A percentile compares a stretch with the other conserved stretches of the same genome.
Conservation (phyloP, 179 eudicot species). For the Silene coronaria region DNA sequence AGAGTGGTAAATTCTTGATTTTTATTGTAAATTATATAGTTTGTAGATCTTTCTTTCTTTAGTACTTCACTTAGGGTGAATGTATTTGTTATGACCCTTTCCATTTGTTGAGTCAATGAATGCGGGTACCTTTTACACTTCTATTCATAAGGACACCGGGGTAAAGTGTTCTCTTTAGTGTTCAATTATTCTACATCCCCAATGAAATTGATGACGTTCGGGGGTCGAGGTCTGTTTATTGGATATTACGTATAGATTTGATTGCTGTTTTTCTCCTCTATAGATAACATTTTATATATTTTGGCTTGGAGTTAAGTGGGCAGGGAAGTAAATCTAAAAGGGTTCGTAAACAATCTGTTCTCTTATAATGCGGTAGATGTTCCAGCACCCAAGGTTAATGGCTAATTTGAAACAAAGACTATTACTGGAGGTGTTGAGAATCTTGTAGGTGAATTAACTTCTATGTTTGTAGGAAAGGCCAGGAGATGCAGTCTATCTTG, state of each 20-base stretch:
- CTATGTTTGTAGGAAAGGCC: too few species aligned
- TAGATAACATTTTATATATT: too few species aligned
- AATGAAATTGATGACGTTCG: too few species aligned
- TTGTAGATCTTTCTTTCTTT: neutral
- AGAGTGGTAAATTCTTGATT: slow-evolving; percentile 59
- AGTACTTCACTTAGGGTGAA: neutral
- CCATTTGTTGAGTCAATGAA: neutral
- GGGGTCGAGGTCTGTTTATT: too few species aligned
- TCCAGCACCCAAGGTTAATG: neutral
- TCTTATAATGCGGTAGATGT: neutral
- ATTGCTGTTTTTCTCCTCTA: too few species aligned
- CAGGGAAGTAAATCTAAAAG: too few species aligned
- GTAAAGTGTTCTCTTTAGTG: neutral
- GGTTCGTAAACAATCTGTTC: neutral
- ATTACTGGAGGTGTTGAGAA: neutral
- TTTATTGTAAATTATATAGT: neutral
- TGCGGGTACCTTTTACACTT: neutral
- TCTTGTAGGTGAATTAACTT: neutral
- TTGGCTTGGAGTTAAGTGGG: too few species aligned
- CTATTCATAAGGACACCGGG: neutral
- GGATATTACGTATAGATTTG: too few species aligned
- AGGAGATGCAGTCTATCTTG: too few species aligned
- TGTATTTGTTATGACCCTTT: neutral
- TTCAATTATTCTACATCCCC: neutral
- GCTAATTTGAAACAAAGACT: neutral